These are phyloP conservation scores for Barnettozyma californica DNA, from an alignment of 805 yeast species.

Conservation along the genomic window DNA sequence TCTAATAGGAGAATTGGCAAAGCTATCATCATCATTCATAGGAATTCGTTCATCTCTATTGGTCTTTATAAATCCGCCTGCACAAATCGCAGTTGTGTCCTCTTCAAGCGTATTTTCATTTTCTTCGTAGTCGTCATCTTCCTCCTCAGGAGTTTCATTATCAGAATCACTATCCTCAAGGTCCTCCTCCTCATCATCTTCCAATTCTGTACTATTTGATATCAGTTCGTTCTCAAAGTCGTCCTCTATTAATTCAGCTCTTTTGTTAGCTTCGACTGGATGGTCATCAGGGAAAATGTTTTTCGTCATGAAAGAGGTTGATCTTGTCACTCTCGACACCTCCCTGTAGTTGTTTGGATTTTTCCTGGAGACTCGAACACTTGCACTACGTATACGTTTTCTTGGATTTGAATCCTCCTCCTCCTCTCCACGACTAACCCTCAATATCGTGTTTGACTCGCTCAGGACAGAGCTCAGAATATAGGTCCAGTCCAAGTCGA, in stretches of 20 bases:
- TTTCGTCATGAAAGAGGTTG: slow-evolving; percentile 37
- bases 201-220: slow-evolving; percentile 2
- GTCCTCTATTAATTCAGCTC: slow-evolving; percentile 27
- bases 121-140: not conserved
- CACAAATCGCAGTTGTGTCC: not conserved
- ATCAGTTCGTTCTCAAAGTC: not conserved
- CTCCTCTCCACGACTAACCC: not conserved
- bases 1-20: not conserved
- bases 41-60: no score
- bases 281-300: not conserved
- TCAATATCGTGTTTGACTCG: slow-evolving; percentile 9
- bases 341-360: not conserved
- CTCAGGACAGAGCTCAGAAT: slow-evolving; percentile 58
- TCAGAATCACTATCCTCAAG: not conserved
- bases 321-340: not conserved
- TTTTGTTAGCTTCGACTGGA: slow-evolving; percentile 36
- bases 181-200: slow-evolving; percentile 1
- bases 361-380: not conserved
- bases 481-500: slow-evolving; percentile 79
- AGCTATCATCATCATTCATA: not conserved
- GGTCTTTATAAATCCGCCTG: not conserved
- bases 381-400: not conserved
- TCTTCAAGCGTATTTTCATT: not conserved
- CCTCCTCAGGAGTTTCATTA: not conserved
- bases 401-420: not conserved